Conservation (phyloP, 1,284 basidiomycete species). For the Trametes polyzona region DNA sequence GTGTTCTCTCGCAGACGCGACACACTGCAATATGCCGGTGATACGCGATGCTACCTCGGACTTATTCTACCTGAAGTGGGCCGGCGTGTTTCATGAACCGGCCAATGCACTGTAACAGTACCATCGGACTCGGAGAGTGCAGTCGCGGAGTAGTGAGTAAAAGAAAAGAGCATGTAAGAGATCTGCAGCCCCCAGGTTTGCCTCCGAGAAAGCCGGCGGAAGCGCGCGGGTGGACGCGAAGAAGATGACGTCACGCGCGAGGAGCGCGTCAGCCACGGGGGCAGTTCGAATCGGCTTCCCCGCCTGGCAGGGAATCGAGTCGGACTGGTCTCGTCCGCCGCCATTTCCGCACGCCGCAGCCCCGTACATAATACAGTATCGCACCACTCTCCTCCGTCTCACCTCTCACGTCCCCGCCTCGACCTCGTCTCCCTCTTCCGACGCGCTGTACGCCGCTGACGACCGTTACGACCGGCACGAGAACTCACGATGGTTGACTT, state of each 20-base stretch:
- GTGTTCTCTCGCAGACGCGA: too few species aligned
- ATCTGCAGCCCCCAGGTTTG: neutral
- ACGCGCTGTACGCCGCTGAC: conserved; percentile 3
- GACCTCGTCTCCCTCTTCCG: neutral
- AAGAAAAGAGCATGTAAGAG: too few species aligned
- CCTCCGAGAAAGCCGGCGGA: neutral
- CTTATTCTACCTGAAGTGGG: too few species aligned
- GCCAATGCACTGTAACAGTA: too few species aligned
- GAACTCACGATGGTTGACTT: conserved; percentile 39
- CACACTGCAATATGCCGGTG: too few species aligned
- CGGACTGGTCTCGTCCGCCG: neutral
- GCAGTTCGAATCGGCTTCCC: neutral
- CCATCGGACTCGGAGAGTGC: too few species aligned
- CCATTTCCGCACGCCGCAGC: neutral
- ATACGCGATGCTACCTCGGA: too few species aligned
- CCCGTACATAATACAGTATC: neutral
- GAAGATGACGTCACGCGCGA: conserved; percentile 2
- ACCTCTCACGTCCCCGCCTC: neutral
- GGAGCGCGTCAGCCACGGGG: conserved; percentile 3
- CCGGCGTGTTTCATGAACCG: too few species aligned
- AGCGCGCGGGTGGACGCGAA: neutral
- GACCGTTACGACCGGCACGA: conserved; percentile 22
- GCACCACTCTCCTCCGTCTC: neutral
- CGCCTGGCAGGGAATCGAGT: neutral
- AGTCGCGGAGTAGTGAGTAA: too few species aligned